Evolutionary conservation across 441 rosid species (phyloP).

Genomic region (Populus hybrid): DNA sequence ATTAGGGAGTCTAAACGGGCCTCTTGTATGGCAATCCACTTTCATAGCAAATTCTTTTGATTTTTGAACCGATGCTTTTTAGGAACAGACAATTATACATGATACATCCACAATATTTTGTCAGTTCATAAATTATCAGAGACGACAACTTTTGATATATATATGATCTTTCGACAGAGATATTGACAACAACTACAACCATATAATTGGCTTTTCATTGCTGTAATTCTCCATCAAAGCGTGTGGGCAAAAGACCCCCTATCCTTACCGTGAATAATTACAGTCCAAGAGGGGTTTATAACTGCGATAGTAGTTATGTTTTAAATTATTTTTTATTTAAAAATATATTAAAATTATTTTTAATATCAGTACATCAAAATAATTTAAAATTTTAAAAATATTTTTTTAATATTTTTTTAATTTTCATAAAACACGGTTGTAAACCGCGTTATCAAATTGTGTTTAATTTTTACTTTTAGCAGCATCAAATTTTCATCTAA

Average conservation of each 20-base stretch:
- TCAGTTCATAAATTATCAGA: neutral
- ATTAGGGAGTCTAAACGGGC: slow-evolving; percentile 1
- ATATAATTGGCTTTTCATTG: slow-evolving; percentile 14
- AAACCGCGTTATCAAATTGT: too few species aligned
- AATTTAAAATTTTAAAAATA: too few species aligned
- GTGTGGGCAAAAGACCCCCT: neutral
- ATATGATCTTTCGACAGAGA: slow-evolving; percentile 6
- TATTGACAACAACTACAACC: slow-evolving; percentile 5
- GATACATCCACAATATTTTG: neutral
- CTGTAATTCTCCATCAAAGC: slow-evolving; percentile 22
- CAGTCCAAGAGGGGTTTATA: neutral
- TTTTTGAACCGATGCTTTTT: slow-evolving; percentile 13
- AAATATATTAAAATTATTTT: too few species aligned
- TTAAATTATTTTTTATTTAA: too few species aligned
- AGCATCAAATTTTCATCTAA: neutral
- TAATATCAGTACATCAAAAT: too few species aligned
- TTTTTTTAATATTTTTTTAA: too few species aligned
- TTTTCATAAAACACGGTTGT: too few species aligned
- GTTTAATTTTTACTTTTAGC: slow-evolving; percentile 1
- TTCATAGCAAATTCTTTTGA: neutral
- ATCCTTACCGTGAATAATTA: neutral
- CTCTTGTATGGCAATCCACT: slow-evolving; percentile 2
- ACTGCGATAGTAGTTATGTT: fast-evolving
- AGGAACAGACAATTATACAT: slow-evolving; percentile 1
- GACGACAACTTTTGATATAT: neutral